Conservation (phyloP, 495 filamentous ascomycete species). For the Penicillium cinerascens region DNA sequence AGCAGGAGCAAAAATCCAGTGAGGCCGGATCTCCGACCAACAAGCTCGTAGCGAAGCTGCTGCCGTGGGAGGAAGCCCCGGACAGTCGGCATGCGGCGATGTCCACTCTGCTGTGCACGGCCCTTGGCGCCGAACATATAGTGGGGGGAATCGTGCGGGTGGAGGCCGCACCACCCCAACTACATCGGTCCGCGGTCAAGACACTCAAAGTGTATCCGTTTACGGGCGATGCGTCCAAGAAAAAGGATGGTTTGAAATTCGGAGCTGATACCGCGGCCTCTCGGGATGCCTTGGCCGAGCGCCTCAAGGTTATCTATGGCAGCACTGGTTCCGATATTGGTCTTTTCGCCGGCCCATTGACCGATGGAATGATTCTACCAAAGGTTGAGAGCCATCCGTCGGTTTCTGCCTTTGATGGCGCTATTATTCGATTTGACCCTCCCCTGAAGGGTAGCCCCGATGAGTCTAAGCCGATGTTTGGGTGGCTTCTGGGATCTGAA, state of each 20-base stretch:
- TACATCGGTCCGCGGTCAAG: conserved; percentile 51
- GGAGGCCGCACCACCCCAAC: conserved; percentile 64
- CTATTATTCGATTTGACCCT: conserved; percentile 74
- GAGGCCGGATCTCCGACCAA: conserved; percentile 59
- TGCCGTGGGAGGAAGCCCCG: conserved; percentile 82
- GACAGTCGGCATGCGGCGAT: conserved; percentile 73
- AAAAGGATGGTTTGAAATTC: conserved; percentile 70
- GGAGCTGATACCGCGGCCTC: conserved; percentile 81
- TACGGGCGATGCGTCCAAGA: conserved; percentile 46
- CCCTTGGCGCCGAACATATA: conserved; percentile 64
- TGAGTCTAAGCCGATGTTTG: conserved; percentile 48
- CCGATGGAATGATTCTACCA: conserved; percentile 77
- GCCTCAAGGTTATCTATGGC: conserved; percentile 46
- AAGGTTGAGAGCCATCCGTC: conserved; percentile 35
- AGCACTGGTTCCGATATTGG: conserved; percentile 42
- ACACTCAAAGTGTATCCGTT: conserved; percentile 78
- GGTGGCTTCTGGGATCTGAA: conserved; percentile 77
- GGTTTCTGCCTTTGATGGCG: conserved; percentile 54
- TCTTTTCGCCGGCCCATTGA: conserved; percentile 80
- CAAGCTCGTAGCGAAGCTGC: conserved; percentile 71
- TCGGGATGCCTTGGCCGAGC: conserved; percentile 60
- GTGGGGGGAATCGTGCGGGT: conserved; percentile 87
- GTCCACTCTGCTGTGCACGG: conserved; percentile 68
- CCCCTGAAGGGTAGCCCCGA: conserved; percentile 41
- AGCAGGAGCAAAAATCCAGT: conserved; percentile 50